Evolutionary conservation across 306 rosid species (phyloP).

Genomic region (Sicyos baderoa): DNA sequence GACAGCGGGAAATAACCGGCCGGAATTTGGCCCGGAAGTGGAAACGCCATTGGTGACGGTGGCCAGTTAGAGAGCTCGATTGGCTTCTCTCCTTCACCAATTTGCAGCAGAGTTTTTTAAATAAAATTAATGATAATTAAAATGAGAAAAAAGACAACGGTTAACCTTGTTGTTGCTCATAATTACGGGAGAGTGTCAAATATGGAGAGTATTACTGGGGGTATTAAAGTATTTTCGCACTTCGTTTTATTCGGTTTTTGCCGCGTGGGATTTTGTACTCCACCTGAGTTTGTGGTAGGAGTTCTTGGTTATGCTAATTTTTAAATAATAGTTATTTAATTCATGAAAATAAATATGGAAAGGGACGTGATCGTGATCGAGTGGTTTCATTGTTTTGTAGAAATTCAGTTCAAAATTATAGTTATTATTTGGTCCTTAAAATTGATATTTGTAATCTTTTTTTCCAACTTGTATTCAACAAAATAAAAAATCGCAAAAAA

Average conservation of each 20-base stretch:
- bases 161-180: not conserved
- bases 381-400: no score
- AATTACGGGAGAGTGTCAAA: not conserved
- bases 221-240: not conserved
- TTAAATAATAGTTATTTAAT: no score
- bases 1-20: slow-evolving; percentile 24
- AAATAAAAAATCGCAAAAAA: no score
- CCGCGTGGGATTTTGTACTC: not conserved
- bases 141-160: not conserved
- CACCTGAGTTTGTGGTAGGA: not conserved
- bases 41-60: slow-evolving; percentile 46
- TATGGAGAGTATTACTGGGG: not conserved
- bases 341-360: no score
- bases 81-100: not conserved
- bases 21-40: slow-evolving; percentile 25
- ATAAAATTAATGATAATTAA: not conserved
- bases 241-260: not conserved
- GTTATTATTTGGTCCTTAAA: no score
- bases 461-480: no score
- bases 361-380: no score
- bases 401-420: no score
- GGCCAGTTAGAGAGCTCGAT: not conserved
- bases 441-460: no score
- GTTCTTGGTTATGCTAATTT: not conserved
- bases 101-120: not conserved